Base-by-base conservation (phyloP, 805 yeast species). In the Suhomyces pyralidae region DNA sequence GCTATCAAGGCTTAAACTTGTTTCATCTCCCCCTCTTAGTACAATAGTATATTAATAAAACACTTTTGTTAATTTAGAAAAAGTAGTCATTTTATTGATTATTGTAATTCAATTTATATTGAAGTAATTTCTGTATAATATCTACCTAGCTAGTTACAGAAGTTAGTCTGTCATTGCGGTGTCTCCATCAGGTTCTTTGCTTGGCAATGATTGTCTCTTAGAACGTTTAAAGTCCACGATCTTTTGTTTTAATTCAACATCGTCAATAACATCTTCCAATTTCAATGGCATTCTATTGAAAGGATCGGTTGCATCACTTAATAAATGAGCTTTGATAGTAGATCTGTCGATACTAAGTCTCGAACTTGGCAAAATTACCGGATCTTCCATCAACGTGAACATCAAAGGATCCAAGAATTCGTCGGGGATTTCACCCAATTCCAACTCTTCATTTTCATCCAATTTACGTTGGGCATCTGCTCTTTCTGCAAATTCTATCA, bases 231-330 rank as follows among this genome's bases (percentile, higher is more conserved):
- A 92, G 32, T 76, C 81, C 44, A 71, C 73, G 51, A 90, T 90
- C 63, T 79, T 80, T 44, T 68, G 62, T 63, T 79, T 85, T 65
- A 92, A 75, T 57, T 86, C 96, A 1, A 71, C 75, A 70, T 92
- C 86, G 17, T 94, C 96, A 20, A 80, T 69, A 25, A 92, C 96
- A 59, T 94, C 97, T 58, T 93, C 97, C 40, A 93, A 69, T 62
- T 83, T 90, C 61, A 94, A 76, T 5, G 98, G 98, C 74, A 84
- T 80, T 70, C 99, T 84, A 70, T 93, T 94, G 74, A 94, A 94
- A 17, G 99, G 99, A 74, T 94, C 99, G 0, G 97, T 94, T 1
- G 96, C 83, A 71, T 94, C 98, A 73, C 93, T 90, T 67, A 94
- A 79, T 54, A 94, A 75, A 76, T 94, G 99, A 3, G 97, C 89